Conservation (phyloP, 805 yeast genomes). For the Spathaspora hagerdaliae region DNA sequence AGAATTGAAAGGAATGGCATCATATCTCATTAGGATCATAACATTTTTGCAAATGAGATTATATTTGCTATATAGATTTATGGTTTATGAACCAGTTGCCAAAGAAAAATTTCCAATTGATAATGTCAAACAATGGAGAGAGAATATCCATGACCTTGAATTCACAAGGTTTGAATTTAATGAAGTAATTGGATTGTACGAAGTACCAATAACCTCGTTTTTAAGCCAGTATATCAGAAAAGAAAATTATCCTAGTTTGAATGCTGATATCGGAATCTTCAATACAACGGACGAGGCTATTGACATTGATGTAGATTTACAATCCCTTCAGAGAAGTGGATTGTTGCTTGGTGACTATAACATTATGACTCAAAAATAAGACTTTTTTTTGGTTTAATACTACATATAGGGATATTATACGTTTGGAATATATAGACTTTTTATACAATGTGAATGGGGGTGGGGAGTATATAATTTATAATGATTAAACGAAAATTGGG, state of each 20-base stretch:
- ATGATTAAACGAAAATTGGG: no score
- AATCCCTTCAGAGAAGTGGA: constrained; percentile 9
- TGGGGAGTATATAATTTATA: no score
- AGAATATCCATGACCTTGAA: constrained; percentile 21
- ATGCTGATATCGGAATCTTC: not conserved
- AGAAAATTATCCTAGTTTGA: constrained; percentile 11
- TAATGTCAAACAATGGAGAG: constrained; percentile 24
- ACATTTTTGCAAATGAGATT: constrained; percentile 28
- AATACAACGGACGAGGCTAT: not conserved
- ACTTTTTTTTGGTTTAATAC: no score
- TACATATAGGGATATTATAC: no score
- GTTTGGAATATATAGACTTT: no score
- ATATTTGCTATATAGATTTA: constrained; percentile 22
- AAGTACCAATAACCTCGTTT: constrained; percentile 14
- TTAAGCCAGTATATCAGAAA: constrained; percentile 8
- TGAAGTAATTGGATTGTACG: constrained; percentile 17
- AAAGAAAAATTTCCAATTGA: constrained; percentile 19
- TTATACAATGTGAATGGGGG: no score
- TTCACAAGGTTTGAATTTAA: constrained; percentile 18
- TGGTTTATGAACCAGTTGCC: constrained; percentile 21
- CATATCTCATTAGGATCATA: constrained; percentile 28
- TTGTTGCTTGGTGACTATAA: constrained; percentile 9
- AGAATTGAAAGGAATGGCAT: constrained; percentile 18
- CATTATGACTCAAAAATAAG: not conserved
- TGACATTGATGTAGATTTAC: constrained; percentile 10